Evolutionary conservation across 2,329 filamentous ascomycete species (phyloP).

Genomic region (Ceratocystis variospora): DNA sequence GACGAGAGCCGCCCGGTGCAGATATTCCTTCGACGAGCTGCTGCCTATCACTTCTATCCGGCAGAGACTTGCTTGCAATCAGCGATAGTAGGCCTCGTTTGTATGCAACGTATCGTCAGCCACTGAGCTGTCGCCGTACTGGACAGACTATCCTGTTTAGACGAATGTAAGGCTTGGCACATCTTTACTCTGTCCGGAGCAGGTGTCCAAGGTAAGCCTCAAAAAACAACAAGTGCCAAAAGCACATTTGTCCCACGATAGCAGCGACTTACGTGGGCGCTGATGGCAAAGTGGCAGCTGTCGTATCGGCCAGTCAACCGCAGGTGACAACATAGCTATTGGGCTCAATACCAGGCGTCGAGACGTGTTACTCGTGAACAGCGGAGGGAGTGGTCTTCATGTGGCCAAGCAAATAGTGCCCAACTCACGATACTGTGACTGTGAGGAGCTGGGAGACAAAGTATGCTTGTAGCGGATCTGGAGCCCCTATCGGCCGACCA

Average conservation of each 20-base stretch:
- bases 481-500: neutral
- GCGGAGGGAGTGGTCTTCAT: neutral
- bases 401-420: neutral
- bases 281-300: neutral
- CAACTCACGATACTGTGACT: neutral
- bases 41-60: neutral
- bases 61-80: neutral
- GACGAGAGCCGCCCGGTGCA: neutral
- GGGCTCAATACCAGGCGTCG: neutral
- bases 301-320: neutral
- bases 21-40: neutral
- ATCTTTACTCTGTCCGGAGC: constrained; percentile 2
- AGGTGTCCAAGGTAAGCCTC: neutral
- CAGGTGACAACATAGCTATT: neutral
- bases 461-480: too few relatives aligned
- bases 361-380: neutral
- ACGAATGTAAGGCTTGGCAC: neutral
- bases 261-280: neutral
- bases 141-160: neutral
- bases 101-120: constrained; percentile 1
- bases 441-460: neutral
- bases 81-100: neutral
- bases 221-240: neutral
- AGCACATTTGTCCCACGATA: neutral
- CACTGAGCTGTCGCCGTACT: neutral